Evolutionary conservation across 345 rosid species (phyloP).

Genomic region (Kandelia obovata): DNA sequence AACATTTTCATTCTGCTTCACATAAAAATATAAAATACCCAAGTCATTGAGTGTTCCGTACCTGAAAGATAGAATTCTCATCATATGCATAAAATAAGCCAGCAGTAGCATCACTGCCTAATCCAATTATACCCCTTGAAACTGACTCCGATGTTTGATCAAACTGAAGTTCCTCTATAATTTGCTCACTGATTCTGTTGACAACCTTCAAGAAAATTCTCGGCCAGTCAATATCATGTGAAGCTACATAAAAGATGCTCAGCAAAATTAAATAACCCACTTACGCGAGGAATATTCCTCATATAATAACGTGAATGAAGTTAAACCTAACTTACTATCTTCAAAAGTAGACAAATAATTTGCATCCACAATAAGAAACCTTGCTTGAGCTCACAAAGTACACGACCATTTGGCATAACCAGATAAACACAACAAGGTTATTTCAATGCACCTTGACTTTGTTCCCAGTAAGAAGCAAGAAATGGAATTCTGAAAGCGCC

Average conservation of each 20-base stretch:
- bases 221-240: not conserved
- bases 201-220: constrained; percentile 56
- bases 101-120: constrained; percentile 97
- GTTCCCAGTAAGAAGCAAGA: constrained; percentile 86
- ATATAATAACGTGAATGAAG: too few species aligned
- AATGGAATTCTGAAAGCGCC: constrained; percentile 96
- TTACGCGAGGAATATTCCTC: not conserved
- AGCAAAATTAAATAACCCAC: not conserved
- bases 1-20: constrained; percentile 5
- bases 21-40: constrained; percentile 16
- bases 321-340: too few species aligned
- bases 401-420: not conserved
- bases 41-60: constrained; percentile 22
- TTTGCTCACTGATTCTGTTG: constrained; percentile 93
- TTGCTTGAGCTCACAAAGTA: too few species aligned
- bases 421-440: not conserved
- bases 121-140: constrained; percentile 86
- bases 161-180: constrained; percentile 95
- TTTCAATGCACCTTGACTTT: constrained; percentile 82
- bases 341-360: constrained; percentile 6
- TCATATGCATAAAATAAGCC: constrained; percentile 96
- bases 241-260: not conserved
- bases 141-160: constrained; percentile 79
- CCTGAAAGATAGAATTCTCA: constrained; percentile 94
- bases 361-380: not conserved